Evolutionary conservation across 768 basidiomycete species (phyloP).

Genomic region (Collybia nuda): DNA sequence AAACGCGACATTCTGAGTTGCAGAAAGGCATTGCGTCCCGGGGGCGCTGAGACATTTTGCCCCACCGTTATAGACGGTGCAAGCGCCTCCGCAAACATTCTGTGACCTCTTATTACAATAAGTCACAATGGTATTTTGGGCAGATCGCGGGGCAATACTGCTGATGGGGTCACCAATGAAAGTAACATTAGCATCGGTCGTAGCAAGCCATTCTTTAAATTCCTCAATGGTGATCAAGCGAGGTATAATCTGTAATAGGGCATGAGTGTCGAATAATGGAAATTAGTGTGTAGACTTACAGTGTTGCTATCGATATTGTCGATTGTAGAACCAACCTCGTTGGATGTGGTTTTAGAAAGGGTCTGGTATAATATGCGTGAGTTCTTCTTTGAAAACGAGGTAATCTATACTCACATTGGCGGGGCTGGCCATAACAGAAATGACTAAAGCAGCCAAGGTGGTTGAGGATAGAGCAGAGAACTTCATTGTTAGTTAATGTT

Average conservation of each 20-base stretch:
- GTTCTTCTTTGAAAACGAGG: neutral
- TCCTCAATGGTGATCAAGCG: neutral
- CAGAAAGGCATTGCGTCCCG: slow-evolving; percentile 27
- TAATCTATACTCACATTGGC: neutral
- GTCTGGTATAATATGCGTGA: neutral
- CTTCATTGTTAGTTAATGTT: neutral
- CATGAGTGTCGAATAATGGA: too few species aligned
- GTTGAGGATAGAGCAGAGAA: neutral
- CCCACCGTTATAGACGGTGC: slow-evolving; percentile 29
- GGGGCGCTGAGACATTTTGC: slow-evolving; percentile 25
- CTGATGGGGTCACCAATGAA: slow-evolving; percentile 14
- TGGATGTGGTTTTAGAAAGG: neutral
- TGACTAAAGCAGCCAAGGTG: neutral
- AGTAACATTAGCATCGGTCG: slow-evolving; percentile 1
- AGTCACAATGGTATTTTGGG: slow-evolving; percentile 20
- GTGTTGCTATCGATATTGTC: too few species aligned
- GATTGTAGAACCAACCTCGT: too few species aligned
- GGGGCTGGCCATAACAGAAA: neutral
- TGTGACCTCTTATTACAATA: slow-evolving; percentile 22
- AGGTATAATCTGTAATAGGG: too few species aligned
- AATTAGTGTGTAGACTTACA: too few species aligned
- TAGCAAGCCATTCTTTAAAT: slow-evolving; percentile 4
- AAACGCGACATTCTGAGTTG: slow-evolving; percentile 27
- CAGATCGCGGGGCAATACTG: slow-evolving; percentile 19
- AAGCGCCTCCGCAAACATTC: slow-evolving; percentile 26